Evolutionary conservation across 805 yeast species (phyloP).

Genomic region (Brettanomyces naardenensis): DNA sequence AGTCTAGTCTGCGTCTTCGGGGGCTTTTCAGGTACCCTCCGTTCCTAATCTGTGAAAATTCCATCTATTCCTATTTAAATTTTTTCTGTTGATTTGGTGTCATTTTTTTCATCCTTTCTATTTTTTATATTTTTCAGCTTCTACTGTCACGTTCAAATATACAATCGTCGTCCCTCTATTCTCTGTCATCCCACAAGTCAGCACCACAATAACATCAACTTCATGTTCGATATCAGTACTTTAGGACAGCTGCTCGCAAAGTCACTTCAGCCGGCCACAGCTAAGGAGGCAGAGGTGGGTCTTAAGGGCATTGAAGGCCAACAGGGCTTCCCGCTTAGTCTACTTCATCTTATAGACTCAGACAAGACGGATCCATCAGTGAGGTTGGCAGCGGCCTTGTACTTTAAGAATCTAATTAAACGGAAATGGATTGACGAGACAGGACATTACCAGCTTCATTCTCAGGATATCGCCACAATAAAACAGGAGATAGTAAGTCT

Average conservation of each 20-base stretch:
- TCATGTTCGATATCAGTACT: constrained; percentile 38
- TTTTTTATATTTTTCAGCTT: too few relatives aligned
- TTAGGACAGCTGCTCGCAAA: constrained; percentile 50
- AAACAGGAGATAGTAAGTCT: constrained; percentile 74
- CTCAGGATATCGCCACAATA: constrained; percentile 55
- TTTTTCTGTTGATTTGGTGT: too few relatives aligned
- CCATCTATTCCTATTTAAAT: too few relatives aligned
- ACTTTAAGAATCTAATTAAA: constrained; percentile 79
- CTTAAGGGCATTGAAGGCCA: constrained; percentile 55
- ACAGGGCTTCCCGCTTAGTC: constrained; percentile 68
- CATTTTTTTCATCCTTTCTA: too few relatives aligned
- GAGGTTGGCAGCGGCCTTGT: constrained; percentile 82
- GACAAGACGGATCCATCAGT: constrained; percentile 43
- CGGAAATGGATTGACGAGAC: constrained; percentile 88
- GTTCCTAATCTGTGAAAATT: too few relatives aligned
- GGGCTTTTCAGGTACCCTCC: too few relatives aligned
- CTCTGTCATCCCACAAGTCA: too few relatives aligned
- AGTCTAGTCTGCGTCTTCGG: too few relatives aligned
- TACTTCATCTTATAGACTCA: constrained; percentile 73
- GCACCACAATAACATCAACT: too few relatives aligned
- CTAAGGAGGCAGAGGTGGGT: constrained; percentile 60
- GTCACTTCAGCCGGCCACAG: constrained; percentile 55
- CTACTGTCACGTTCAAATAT: too few relatives aligned
- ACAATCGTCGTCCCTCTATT: too few relatives aligned
- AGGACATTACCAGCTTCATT: constrained; percentile 62